Evolutionary conservation across 257 asterid species (phyloP).

Genomic region (Solanum peruvianum): DNA sequence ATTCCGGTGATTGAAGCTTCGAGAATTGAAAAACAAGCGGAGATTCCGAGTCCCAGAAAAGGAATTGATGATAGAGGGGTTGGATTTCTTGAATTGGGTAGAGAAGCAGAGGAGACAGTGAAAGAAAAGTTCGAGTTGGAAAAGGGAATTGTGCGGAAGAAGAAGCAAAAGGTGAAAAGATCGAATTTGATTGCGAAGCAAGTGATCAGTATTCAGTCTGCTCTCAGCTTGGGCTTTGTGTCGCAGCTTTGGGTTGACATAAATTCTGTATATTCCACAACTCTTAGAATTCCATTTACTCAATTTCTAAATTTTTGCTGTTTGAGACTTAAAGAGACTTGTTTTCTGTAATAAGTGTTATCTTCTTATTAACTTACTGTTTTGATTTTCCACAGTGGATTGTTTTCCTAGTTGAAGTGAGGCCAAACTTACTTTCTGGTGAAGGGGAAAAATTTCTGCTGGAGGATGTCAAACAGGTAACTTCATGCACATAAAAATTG

Average conservation of each 20-base stretch:
- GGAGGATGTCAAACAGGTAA: slow-evolving; percentile 47
- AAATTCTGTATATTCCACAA: slow-evolving; percentile 19
- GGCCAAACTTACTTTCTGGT: slow-evolving; percentile 55
- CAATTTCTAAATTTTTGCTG: not conserved
- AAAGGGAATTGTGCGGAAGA: slow-evolving; percentile 10
- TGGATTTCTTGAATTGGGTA: slow-evolving; percentile 4
- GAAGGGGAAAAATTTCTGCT: slow-evolving; percentile 43
- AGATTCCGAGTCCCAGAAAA: not conserved
- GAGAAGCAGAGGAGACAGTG: slow-evolving; percentile 4
- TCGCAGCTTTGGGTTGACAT: slow-evolving; percentile 71
- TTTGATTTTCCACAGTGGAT: slow-evolving; percentile 23
- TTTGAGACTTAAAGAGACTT: not conserved
- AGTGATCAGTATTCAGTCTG: slow-evolving; percentile 57
- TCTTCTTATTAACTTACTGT: not conserved
- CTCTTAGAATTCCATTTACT: not conserved
- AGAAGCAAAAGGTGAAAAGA: slow-evolving; percentile 44
- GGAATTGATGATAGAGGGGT: not conserved
- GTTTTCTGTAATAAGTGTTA: not conserved
- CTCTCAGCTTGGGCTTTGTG: slow-evolving; percentile 46
- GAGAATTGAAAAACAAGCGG: not conserved
- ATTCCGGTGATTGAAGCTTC: not conserved
- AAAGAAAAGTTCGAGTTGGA: slow-evolving; percentile 5
- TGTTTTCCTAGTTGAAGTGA: slow-evolving; percentile 44
- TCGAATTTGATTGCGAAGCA: slow-evolving; percentile 56
- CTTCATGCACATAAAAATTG: not conserved